These are phyloP conservation scores for Omphalotus guepiniiformis DNA, from an alignment of 768 basidiomycete genomes.

Conservation along the genomic window DNA sequence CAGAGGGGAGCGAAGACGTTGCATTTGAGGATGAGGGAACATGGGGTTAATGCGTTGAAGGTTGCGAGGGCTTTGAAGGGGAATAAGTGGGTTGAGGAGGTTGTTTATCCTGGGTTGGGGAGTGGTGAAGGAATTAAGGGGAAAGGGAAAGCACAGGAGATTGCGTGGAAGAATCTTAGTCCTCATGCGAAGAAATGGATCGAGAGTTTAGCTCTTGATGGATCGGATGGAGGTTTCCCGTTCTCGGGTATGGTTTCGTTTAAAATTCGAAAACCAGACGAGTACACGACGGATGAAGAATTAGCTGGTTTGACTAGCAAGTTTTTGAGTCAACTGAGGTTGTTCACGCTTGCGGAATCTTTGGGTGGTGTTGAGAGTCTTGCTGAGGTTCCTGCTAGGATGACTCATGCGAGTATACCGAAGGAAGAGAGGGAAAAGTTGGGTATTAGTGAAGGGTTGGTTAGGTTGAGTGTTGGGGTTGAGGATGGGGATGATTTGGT, in stretches of 20 bases:
- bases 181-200: conserved; percentile 69
- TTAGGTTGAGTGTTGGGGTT: conserved; percentile 82
- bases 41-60: conserved; percentile 77
- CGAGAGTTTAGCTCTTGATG: conserved; percentile 30
- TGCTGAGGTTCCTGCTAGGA: conserved; percentile 79
- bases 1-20: conserved; percentile 92
- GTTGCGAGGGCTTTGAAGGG: conserved; percentile 60
- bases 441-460: conserved; percentile 74
- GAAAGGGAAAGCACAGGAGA: conserved; percentile 38
- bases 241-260: conserved; percentile 90
- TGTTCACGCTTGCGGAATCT: conserved; percentile 84
- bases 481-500: conserved; percentile 86
- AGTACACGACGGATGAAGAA: conserved; percentile 41
- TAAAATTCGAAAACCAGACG: too few relatives aligned
- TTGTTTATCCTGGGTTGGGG: conserved; percentile 80
- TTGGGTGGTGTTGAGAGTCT: conserved; percentile 92
- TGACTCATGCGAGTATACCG: conserved; percentile 85
- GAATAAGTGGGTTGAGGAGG: conserved; percentile 63
- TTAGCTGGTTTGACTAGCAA: background rate
- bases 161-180: conserved; percentile 60
- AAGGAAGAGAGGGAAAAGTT: conserved; percentile 58
- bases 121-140: conserved; percentile 1
- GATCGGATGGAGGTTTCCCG: conserved; percentile 43
- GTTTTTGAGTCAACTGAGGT: conserved; percentile 59
- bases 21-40: conserved; percentile 80